phyloP scores from a whole-genome alignment of 2,329 filamentous ascomycete genomes.

The Aspergillus fijiensis region DNA sequence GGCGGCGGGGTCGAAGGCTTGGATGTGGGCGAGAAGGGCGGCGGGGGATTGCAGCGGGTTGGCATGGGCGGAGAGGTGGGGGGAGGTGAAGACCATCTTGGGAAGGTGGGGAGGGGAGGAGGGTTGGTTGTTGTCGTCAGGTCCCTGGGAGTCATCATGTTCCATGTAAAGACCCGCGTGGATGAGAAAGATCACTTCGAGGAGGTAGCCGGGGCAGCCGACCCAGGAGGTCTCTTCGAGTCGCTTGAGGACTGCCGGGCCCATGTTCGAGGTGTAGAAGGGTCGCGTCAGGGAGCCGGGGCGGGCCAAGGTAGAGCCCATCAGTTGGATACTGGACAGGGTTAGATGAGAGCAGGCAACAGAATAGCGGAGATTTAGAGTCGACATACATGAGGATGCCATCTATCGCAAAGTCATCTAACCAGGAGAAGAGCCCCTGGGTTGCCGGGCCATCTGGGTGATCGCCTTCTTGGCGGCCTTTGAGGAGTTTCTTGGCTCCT shows the following conservation, averaged over 20 bases:
- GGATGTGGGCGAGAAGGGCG: conserved; percentile 38
- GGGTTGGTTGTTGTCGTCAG: conserved; percentile 10
- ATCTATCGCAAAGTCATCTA: conserved; percentile 40
- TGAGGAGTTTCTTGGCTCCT: conserved; percentile 50
- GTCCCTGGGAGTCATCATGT: conserved; percentile 23
- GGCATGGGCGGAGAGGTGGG: conserved; percentile 26
- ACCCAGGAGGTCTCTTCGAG: conserved; percentile 43
- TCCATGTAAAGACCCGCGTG: conserved; percentile 37
- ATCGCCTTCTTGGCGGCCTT: conserved; percentile 33
- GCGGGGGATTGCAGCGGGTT: conserved; percentile 33
- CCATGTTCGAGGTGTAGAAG: conserved; percentile 40
- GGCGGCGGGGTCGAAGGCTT: conserved; percentile 37
- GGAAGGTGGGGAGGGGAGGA: conserved; percentile 19
- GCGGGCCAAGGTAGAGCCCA: conserved; percentile 43
- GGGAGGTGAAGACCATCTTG: conserved; percentile 28
- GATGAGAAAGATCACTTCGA: conserved; percentile 43
- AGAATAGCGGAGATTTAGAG: not conserved
- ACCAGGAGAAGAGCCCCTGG: conserved; percentile 31
- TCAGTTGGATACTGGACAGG: conserved; percentile 38
- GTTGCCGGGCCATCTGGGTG: conserved; percentile 15
- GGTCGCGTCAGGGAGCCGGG: conserved; percentile 41
- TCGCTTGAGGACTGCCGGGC: conserved; percentile 37
- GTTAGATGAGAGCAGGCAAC: not conserved
- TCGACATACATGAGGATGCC: conserved; percentile 37
- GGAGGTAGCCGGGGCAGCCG: conserved; percentile 42